Percentiles rank a stretch among this genome's conserved stretches.
Evolutionary conservation across 371 early-diverging fungal genomes (phyloP).

Genomic region (Lichtheimia ornata): DNA sequence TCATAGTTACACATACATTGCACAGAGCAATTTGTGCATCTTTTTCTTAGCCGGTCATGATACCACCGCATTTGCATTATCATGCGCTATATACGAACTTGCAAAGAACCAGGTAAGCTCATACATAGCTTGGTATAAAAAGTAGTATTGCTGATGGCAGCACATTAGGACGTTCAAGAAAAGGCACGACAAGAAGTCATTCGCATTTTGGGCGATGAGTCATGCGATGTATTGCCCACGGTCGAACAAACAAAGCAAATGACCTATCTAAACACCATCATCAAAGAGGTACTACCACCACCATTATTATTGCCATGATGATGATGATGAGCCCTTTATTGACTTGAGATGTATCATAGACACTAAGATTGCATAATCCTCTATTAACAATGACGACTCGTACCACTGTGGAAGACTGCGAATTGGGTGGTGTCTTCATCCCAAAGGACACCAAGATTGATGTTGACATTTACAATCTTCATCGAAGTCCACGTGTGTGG

Average conservation of each 20-base stretch:
- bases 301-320: background rate
- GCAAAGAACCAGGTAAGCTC: constrained; percentile 20
- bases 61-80: constrained; percentile 15
- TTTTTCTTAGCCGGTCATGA: constrained; percentile 28
- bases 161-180: constrained; percentile 38
- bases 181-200: constrained; percentile 48
- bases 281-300: constrained; percentile 22
- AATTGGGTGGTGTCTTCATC: constrained; percentile 38
- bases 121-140: constrained; percentile 17
- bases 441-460: constrained; percentile 45
- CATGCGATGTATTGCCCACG: constrained; percentile 37
- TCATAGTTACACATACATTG: constrained; percentile 9
- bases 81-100: constrained; percentile 20
- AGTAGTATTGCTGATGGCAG: background rate
- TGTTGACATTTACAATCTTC: constrained; percentile 38
- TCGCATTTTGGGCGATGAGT: constrained; percentile 40
- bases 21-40: constrained; percentile 45
- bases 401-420: constrained; percentile 36
- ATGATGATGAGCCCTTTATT: no score
- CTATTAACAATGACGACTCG: constrained; percentile 11
- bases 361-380: constrained; percentile 14
- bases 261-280: constrained; percentile 42
- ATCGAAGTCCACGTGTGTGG: constrained; percentile 23
- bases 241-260: constrained; percentile 42
- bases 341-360: constrained; percentile 24